These are phyloP conservation scores for Solanum habrochaites DNA, from an alignment of 257 asterid genomes.

Conservation along the genomic window DNA sequence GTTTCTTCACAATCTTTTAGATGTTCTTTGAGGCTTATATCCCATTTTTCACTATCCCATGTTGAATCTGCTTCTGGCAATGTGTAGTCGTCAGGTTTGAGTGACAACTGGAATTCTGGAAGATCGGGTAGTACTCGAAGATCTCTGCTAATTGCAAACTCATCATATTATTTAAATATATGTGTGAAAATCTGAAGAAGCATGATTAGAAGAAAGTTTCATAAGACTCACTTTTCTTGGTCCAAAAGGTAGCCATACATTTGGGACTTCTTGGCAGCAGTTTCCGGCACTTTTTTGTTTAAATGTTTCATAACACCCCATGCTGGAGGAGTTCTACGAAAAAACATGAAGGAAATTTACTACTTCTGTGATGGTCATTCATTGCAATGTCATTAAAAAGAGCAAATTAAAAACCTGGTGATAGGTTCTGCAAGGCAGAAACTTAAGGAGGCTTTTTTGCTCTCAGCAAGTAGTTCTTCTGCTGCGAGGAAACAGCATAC, in stretches of 20 bases:
- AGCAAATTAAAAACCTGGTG: conserved; percentile 35
- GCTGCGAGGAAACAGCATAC: conserved; percentile 70
- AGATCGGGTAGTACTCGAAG: conserved; percentile 47
- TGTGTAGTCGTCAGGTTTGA: conserved; percentile 66
- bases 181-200: not conserved
- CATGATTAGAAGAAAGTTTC: not conserved
- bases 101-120: conserved; percentile 71
- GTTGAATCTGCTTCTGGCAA: conserved; percentile 47
- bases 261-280: conserved; percentile 61
- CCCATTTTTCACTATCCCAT: conserved; percentile 65
- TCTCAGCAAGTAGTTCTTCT: conserved; percentile 50
- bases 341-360: not conserved
- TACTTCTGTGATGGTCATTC: not conserved
- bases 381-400: not conserved
- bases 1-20: conserved; percentile 18
- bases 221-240: conserved; percentile 45
- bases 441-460: conserved; percentile 68
- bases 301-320: conserved; percentile 81
- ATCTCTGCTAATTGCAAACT: conserved; percentile 20
- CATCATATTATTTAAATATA: not conserved
- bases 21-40: conserved; percentile 37
- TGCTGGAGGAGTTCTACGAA: conserved; percentile 48
- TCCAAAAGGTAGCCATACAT: conserved; percentile 59
- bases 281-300: conserved; percentile 72
- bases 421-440: conserved; percentile 77